Percentiles rank a stretch among this genome's conserved stretches.
Conservation (phyloP, 495 filamentous ascomycete species). For the Penicillium diatomitis region DNA sequence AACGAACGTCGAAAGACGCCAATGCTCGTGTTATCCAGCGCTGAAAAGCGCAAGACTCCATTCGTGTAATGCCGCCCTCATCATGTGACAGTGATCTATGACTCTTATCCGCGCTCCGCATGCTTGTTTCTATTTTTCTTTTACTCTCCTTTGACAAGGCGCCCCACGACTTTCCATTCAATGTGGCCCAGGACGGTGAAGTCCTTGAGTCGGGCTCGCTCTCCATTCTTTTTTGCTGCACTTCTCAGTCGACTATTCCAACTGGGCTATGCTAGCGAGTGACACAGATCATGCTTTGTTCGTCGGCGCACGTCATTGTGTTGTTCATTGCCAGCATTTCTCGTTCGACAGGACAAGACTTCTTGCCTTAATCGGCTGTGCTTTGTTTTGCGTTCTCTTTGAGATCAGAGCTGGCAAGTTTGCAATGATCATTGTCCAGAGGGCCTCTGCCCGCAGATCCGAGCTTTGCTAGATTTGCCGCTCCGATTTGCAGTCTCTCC, state of each 20-base stretch:
- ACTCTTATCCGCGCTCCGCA: slow-evolving; percentile 3
- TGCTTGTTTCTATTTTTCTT: slow-evolving; percentile 1
- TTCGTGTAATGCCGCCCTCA: slow-evolving; percentile 39
- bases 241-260: slow-evolving; percentile 1
- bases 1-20: slow-evolving; percentile 69
- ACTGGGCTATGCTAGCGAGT: slow-evolving; percentile 8
- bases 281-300: slow-evolving; percentile 18
- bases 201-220: slow-evolving; percentile 7
- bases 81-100: slow-evolving; percentile 37
- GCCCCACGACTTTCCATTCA: neutral
- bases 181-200: neutral
- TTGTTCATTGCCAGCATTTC: slow-evolving; percentile 1
- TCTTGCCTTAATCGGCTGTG: neutral
- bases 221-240: slow-evolving; percentile 7
- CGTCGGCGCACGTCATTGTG: slow-evolving; percentile 15
- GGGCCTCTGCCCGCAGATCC: neutral
- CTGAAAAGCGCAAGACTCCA: slow-evolving; percentile 83
- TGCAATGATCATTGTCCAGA: neutral
- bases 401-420: neutral
- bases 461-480: slow-evolving; percentile 1
- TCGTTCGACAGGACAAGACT: slow-evolving; percentile 1
- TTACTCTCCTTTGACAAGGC: slow-evolving; percentile 3
- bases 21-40: slow-evolving; percentile 77
- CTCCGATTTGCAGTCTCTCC: neutral
- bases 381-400: neutral